These are phyloP conservation scores for Pyricularia sp. DNA, from an alignment of 2,329 filamentous ascomycete genomes.

Conservation along the genomic window DNA sequence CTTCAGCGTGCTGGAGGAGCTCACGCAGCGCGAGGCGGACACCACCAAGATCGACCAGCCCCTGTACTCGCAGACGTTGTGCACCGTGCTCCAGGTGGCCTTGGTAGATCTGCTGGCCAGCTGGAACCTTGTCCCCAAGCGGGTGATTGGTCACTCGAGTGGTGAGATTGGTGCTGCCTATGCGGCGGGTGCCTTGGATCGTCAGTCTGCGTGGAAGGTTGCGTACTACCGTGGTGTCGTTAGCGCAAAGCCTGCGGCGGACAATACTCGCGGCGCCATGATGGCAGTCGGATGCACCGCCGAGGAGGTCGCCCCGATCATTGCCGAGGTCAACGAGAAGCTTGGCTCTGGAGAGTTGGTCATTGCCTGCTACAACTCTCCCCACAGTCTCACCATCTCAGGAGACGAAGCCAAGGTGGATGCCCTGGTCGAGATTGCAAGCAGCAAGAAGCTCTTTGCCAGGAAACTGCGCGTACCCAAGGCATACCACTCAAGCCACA, in stretches of 20 bases:
- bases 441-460: background rate
- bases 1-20: background rate
- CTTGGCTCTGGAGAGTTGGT: background rate
- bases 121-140: constrained; percentile 14
- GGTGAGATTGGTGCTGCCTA: constrained; percentile 25
- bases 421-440: background rate
- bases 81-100: constrained; percentile 20
- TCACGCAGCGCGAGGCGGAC: constrained; percentile 17
- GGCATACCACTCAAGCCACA: constrained; percentile 25
- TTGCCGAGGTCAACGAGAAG: background rate
- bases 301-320: background rate
- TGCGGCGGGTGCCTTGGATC: constrained; percentile 14
- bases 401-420: constrained; percentile 18
- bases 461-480: constrained; percentile 18
- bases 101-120: constrained; percentile 19
- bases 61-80: constrained; percentile 20
- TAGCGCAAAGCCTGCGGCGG: constrained; percentile 11
- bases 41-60: constrained; percentile 25
- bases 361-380: constrained; percentile 2
- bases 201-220: constrained; percentile 10
- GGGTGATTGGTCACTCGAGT: constrained; percentile 23
- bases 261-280: constrained; percentile 16
- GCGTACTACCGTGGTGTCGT: constrained; percentile 13
- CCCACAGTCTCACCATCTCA: constrained; percentile 30
- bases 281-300: constrained; percentile 29